Evolutionary conservation across 2,329 filamentous ascomycete species (phyloP), one percentile per base, ranked within the genome.

Genomic region (Talaromyces marneffei): DNA sequence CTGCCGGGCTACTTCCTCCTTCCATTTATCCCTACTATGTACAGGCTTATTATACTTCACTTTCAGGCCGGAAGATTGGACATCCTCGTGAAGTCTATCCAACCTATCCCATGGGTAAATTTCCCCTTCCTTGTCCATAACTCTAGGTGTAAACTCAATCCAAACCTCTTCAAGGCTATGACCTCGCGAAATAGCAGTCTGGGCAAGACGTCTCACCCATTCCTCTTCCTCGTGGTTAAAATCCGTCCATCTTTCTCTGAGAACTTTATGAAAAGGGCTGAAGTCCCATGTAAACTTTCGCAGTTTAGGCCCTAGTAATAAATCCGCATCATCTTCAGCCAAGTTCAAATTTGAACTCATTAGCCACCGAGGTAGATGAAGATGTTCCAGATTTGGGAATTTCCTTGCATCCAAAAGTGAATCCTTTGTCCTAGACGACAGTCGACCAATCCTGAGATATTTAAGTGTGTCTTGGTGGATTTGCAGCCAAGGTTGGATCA

Each of bases 61-160:
- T 29, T 12, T 10, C 8, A 57, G 5, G 16, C 54, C 54, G 12
- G 23, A 29, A 7, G 16, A 25, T 20, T 31, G 37, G 3, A 57
- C 12, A 16, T 57, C 54, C 12, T 39, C 14, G 18, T 20, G 37
- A 7, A 57, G n/a, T 37, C 16, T 42, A 16, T 57, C 25, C 54
- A 57, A 42, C 20, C 37, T 37, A 29, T 57, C 54, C 54, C 54
- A 57, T 16, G 54, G 54, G 29, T 57, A 57, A 6, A 35, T 37
- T 12, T 44, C 27, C 25, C 16, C 37, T 33, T 44, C 16, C 20
- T 42, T 10, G 5, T 20, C 40, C 40, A 44, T 44, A 23, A 23
- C 14, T 20, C 25, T 9, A 44, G 40, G 40, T 20, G 20, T 25
- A 12, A 44, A 44, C 18, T 25, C 18, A 44, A 44, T 44, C 20